Evolutionary conservation across 805 yeast species (phyloP).

Genomic region (Maudiozyma pseudohumilis): DNA sequence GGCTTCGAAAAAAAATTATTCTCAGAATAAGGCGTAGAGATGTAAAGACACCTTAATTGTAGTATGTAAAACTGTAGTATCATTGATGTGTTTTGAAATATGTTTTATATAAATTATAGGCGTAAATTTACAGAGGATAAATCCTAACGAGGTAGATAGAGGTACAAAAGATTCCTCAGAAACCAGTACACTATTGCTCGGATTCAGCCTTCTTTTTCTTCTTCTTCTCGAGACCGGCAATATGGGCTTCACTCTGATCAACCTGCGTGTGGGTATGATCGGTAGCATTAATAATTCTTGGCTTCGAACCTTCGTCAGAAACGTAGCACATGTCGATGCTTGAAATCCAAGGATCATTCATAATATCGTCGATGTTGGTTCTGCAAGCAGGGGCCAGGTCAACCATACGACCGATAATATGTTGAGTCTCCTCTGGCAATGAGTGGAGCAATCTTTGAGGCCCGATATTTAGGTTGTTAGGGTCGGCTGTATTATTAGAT

Average conservation of each 20-base stretch:
- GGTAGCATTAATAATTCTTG: conserved; percentile 33
- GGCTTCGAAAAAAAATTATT: too few relatives aligned
- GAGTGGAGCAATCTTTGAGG: conserved; percentile 64
- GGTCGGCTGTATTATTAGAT: conserved; percentile 26
- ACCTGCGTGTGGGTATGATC: conserved; percentile 82
- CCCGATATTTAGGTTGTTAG: conserved; percentile 62
- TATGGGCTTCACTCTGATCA: conserved; percentile 90
- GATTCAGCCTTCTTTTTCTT: conserved; percentile 35
- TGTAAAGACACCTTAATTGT: too few relatives aligned
- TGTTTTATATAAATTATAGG: too few relatives aligned
- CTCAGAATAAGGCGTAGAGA: too few relatives aligned
- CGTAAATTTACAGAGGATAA: too few relatives aligned
- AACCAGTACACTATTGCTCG: not conserved
- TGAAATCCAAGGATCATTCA: conserved; percentile 60
- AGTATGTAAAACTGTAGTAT: too few relatives aligned
- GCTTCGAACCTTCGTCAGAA: conserved; percentile 32
- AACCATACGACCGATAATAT: conserved; percentile 66
- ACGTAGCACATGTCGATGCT: conserved; percentile 57
- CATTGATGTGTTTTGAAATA: too few relatives aligned
- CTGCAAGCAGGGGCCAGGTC: conserved; percentile 80
- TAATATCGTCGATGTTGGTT: conserved; percentile 69
- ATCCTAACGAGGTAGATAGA: too few relatives aligned
- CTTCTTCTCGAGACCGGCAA: conserved; percentile 82
- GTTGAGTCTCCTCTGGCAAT: conserved; percentile 57
- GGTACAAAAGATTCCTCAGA: too few relatives aligned